Conservation (phyloP, 2,329 filamentous ascomycete species). For the Meredithiella fracta region DNA sequence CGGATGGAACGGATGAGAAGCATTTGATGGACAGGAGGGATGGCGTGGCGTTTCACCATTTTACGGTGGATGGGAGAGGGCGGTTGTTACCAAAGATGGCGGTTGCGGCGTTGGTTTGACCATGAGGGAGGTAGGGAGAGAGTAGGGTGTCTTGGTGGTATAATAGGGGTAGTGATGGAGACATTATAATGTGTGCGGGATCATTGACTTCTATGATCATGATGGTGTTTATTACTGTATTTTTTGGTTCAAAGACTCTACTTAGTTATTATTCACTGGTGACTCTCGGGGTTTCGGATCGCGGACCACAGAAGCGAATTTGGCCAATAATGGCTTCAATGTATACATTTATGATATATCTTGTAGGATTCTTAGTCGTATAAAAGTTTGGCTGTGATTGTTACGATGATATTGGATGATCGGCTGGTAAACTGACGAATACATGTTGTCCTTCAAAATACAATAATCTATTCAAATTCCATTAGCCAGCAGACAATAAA, state of each 20-base stretch:
- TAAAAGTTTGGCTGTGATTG: no score
- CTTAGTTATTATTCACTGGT: no score
- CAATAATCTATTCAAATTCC: no score
- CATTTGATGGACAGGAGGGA: slow-evolving; percentile 26
- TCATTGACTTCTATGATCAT: not conserved
- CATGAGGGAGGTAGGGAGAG: not conserved
- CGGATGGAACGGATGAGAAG: slow-evolving; percentile 24
- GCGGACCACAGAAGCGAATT: no score
- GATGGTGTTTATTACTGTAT: not conserved
- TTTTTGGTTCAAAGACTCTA: not conserved
- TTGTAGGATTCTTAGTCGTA: no score
- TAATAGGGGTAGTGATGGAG: not conserved
- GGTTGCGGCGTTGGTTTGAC: slow-evolving; percentile 12
- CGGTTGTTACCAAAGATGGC: slow-evolving; percentile 14
- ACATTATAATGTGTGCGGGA: not conserved
- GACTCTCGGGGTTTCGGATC: no score
- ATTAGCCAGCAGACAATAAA: no score
- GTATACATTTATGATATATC: no score
- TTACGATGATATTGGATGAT: no score
- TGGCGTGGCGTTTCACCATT: slow-evolving; percentile 29
- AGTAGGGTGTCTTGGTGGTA: not conserved
- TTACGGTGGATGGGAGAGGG: slow-evolving; percentile 22
- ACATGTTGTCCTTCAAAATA: no score
- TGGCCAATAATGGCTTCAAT: no score
- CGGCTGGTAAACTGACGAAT: no score